Conservation (phyloP, 495 filamentous ascomycete genomes). For the Lasiosphaeriaceae sp. region DNA sequence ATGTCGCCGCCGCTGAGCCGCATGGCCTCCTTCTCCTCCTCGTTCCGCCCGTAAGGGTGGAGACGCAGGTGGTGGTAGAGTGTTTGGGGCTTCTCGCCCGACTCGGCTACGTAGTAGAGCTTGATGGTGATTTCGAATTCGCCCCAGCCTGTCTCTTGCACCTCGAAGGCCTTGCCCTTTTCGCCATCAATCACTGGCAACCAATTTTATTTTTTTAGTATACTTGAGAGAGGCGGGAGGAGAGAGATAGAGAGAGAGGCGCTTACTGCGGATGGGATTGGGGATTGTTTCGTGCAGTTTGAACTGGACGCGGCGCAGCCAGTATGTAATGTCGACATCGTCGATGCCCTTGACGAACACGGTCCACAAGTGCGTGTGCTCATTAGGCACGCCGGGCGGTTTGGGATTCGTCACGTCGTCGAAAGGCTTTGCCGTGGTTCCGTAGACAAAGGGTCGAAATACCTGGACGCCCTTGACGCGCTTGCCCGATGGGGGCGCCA, state of each 20-base stretch:
- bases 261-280: constrained; percentile 70
- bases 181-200: constrained; percentile 50
- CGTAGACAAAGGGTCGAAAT: constrained; percentile 77
- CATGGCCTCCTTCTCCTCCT: constrained; percentile 65
- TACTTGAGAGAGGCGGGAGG: neutral
- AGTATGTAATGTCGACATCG: constrained; percentile 85
- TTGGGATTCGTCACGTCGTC: constrained; percentile 54
- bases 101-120: constrained; percentile 81
- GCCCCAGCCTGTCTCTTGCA: constrained; percentile 92
- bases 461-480: constrained; percentile 68
- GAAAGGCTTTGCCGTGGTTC: constrained; percentile 72
- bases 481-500: constrained; percentile 53
- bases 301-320: constrained; percentile 95
- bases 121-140: constrained; percentile 96
- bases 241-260: neutral
- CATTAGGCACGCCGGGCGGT: constrained; percentile 63
- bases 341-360: constrained; percentile 86
- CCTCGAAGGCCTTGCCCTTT: constrained; percentile 75
- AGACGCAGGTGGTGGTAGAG: constrained; percentile 87
- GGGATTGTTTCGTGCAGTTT: constrained; percentile 95
- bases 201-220: neutral
- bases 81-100: constrained; percentile 84
- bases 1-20: constrained; percentile 62
- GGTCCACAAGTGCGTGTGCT: constrained; percentile 95
- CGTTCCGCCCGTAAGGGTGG: constrained; percentile 76